These are phyloP conservation scores for Xylaria venustula DNA, from an alignment of 495 filamentous ascomycete species.

Conservation along the genomic window DNA sequence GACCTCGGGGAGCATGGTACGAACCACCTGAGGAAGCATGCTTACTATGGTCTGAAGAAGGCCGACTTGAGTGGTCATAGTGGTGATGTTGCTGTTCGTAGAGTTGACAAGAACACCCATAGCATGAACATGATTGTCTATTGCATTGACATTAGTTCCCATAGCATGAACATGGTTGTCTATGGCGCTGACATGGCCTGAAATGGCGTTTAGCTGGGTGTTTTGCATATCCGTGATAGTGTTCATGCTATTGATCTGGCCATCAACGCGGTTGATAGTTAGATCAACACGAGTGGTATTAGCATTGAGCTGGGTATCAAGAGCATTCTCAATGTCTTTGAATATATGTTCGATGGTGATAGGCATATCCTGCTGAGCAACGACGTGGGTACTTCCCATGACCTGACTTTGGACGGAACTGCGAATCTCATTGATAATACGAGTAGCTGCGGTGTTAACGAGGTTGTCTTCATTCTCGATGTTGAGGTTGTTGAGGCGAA, in stretches of 20 bases:
- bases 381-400: not conserved
- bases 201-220: constrained; percentile 18
- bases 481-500: constrained; percentile 7
- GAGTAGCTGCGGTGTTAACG: constrained; percentile 11
- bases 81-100: constrained; percentile 20
- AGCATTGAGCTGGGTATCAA: constrained; percentile 7
- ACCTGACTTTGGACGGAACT: constrained; percentile 13
- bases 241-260: not conserved
- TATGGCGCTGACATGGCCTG: constrained; percentile 23
- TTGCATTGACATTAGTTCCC: constrained; percentile 20
- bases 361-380: constrained; percentile 8
- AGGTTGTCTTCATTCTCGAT: constrained; percentile 1
- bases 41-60: constrained; percentile 23
- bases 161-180: constrained; percentile 21
- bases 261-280: too few species aligned
- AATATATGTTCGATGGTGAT: constrained; percentile 19
- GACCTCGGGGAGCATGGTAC: constrained; percentile 15
- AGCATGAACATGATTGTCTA: too few species aligned
- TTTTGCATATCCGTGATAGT: constrained; percentile 5
- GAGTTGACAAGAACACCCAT: constrained; percentile 21
- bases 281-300: not conserved
- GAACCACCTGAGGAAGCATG: constrained; percentile 22
- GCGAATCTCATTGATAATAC: constrained; percentile 16
- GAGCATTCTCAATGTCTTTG: constrained; percentile 14
- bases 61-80: constrained; percentile 14